These are phyloP conservation scores for Melaleuca quinquenervia DNA, from an alignment of 345 rosid genomes.

Conservation along the genomic window DNA sequence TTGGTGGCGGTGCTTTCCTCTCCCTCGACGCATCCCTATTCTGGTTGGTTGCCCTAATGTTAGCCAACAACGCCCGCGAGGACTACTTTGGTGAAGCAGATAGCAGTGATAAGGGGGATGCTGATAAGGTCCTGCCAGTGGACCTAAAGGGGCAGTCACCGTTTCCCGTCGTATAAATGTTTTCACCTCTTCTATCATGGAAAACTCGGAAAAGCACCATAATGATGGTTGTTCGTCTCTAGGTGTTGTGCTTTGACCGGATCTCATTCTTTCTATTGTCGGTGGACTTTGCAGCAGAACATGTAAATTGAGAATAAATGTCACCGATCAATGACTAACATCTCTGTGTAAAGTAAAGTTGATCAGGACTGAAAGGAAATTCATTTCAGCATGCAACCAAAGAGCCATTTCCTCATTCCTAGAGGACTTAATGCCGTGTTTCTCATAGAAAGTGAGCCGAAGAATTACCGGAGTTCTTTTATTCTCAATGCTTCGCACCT, in stretches of 20 bases:
- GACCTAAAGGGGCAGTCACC: not conserved
- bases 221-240: not conserved
- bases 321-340: not conserved
- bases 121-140: not conserved
- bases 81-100: conserved; percentile 61
- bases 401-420: not conserved
- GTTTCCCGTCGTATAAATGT: not conserved
- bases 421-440: not conserved
- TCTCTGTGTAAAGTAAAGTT: not conserved
- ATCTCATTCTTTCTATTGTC: not conserved
- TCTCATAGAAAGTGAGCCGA: not conserved
- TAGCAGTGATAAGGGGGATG: conserved; percentile 3
- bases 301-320: not conserved
- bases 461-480: not conserved
- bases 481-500: not conserved
- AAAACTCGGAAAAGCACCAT: not conserved
- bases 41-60: conserved; percentile 74
- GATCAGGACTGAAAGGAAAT: not conserved
- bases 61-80: conserved; percentile 73
- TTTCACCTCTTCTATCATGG: not conserved
- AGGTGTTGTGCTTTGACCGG: not conserved
- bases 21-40: conserved; percentile 71
- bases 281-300: not conserved
- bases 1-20: conserved; percentile 78
- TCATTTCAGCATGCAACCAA: not conserved